Percentiles rank a stretch among this genome's conserved stretches.
Evolutionary conservation across 169 alveolate species (phyloP).

Genomic region (Eimeria sp.): DNA sequence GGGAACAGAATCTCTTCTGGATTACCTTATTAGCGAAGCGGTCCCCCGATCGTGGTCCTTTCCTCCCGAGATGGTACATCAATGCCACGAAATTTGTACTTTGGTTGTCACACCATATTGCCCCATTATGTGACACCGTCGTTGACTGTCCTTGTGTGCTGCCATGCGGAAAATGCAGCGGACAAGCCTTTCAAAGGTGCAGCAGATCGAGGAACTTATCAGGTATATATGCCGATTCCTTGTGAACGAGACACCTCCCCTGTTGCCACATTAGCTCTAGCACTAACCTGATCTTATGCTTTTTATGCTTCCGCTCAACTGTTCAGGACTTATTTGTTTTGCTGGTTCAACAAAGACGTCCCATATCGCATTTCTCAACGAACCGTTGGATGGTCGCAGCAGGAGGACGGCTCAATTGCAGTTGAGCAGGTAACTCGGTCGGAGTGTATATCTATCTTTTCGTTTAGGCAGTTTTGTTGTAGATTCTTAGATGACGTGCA

Average conservation of each 20-base stretch:
- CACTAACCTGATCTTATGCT: not conserved
- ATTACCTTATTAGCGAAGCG: constrained; percentile 86
- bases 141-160: not conserved
- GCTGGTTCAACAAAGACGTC: constrained; percentile 86
- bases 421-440: constrained; percentile 77
- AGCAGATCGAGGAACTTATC: constrained; percentile 83
- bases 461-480: not conserved
- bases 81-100: not conserved
- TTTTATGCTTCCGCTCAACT: not conserved
- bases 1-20: constrained; percentile 88
- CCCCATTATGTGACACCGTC: not conserved
- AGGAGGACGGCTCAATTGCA: constrained; percentile 78
- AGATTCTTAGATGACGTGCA: not conserved
- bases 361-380: constrained; percentile 83
- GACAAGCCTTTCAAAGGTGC: constrained; percentile 83
- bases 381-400: constrained; percentile 84
- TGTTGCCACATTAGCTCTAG: not conserved
- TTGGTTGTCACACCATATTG: not conserved
- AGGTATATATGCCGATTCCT: constrained; percentile 12
- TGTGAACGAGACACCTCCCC: not conserved
- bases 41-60: constrained; percentile 91
- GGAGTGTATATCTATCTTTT: too few species aligned
- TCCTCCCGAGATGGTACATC: constrained; percentile 88
- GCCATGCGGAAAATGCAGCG: constrained; percentile 41
- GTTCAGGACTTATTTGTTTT: constrained; percentile 81